Percentiles rank a stretch among this genome's conserved stretches.
Evolutionary conservation across 129 eudicot genomes (phyloP).

Genomic region (Tagetes patula): DNA sequence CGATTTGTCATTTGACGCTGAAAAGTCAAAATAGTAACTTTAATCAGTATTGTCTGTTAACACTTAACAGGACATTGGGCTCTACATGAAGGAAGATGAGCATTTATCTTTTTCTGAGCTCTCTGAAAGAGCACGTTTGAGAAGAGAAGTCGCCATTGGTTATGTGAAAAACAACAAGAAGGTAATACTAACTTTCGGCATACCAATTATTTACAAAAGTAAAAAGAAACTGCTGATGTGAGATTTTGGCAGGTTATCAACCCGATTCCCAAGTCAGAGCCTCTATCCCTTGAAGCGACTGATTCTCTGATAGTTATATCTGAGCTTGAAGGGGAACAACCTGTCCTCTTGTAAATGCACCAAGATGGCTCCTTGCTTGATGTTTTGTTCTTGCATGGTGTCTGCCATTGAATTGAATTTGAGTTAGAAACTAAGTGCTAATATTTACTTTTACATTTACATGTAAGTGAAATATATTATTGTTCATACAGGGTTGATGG

Average conservation of each 20-base stretch:
- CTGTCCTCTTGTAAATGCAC: constrained; percentile 41
- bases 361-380: constrained; percentile 13
- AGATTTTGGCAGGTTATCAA: constrained; percentile 67
- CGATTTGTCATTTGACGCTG: not conserved
- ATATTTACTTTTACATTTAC: not conserved
- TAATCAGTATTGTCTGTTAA: constrained; percentile 16
- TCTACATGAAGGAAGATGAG: constrained; percentile 81
- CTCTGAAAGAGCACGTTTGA: constrained; percentile 75
- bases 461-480: not conserved
- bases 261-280: constrained; percentile 82
- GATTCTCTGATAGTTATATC: constrained; percentile 88
- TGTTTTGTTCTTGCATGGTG: constrained; percentile 29
- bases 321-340: constrained; percentile 84
- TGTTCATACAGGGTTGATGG: too few species aligned
- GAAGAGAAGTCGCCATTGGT: constrained; percentile 97
- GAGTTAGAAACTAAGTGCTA: constrained; percentile 7
- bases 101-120: constrained; percentile 80
- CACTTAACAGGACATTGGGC: constrained; percentile 74
- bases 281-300: constrained; percentile 52
- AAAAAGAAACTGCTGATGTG: not conserved
- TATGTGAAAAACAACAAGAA: constrained; percentile 76
- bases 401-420: not conserved
- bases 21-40: constrained; percentile 6
- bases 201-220: not conserved
- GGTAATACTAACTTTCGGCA: constrained; percentile 37